Base-by-base conservation (phyloP, 2,329 filamentous ascomycete genomes). In the Fusarium humuli region DNA sequence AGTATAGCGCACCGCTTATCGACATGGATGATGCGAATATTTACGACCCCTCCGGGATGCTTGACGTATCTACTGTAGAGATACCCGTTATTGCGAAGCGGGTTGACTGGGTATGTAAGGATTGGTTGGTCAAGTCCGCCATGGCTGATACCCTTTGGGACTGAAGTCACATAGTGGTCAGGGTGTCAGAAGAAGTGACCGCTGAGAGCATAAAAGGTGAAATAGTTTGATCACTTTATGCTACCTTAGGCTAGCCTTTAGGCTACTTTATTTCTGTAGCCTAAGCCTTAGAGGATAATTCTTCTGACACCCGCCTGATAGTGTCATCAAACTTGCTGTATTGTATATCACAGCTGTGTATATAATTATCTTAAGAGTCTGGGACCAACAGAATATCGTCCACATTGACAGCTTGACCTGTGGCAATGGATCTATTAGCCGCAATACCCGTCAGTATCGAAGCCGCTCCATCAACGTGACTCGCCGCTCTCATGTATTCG, bases 371-470 rank as follows among this genome's bases (percentile, higher is more conserved):
- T 44, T 6, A 69, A 13, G 63, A 61, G 34, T 61, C 50, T 1
- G 66, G 69, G 5, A 75, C 59, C n/a, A 59, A 20, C 40, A 86
- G 53, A 7, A 85, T 79, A 55, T 89, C 86, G 52, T 87, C 84
- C 0, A 89, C 85, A 37, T 83, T 84, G 1, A 90, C 83, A 1
- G 86, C 84, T 63, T 88, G 83, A 0, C 87, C 87, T 1, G 85
- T 89, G 0, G 83, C 82, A 23, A 90, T 87, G 1, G 86, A 88
- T 62, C 79, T 80, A 58, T 90, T 90, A 0, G 87, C 87, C 7
- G 86, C 87, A 50, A 90, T 87, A 0, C 87, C 88, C 0, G 87
- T 89, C 59, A 89, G 67, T 34, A 90, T 89, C 0, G 86, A 88
- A 57, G 86, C 78, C 0, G 87, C 87, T 0, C 88, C 88, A 63